These are phyloP conservation scores for Penicillium steckii DNA, from an alignment of 495 filamentous ascomycete genomes.

Conservation along the genomic window DNA sequence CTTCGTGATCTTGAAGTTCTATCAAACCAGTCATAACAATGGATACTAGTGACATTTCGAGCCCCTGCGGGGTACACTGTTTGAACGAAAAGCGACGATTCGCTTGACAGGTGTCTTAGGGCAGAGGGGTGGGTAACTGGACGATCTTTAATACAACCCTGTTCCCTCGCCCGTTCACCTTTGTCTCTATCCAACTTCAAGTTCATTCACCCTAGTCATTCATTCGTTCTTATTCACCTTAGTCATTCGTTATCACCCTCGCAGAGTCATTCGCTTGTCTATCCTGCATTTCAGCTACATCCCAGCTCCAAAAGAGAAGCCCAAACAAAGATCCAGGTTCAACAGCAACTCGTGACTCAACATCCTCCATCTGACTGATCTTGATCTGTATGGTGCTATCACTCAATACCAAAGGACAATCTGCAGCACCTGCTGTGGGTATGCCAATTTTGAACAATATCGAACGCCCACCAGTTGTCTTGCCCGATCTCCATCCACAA, in stretches of 20 bases:
- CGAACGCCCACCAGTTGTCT: neutral
- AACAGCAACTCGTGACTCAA: neutral
- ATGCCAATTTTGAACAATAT: neutral
- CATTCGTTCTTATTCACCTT: neutral
- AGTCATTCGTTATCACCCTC: neutral
- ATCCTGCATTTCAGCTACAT: neutral
- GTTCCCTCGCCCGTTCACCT: neutral
- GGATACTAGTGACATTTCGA: too few species aligned
- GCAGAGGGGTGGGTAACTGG: too few species aligned
- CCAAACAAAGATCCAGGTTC: neutral
- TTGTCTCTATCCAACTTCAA: neutral
- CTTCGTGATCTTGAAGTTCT: too few species aligned
- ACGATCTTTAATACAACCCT: neutral
- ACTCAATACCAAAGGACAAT: neutral
- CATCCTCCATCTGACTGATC: neutral
- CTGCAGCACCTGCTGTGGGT: neutral
- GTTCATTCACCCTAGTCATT: neutral
- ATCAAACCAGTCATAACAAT: too few species aligned
- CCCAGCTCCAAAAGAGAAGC: neutral
- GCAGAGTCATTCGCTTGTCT: neutral
- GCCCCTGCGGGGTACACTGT: too few species aligned
- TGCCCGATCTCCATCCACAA: neutral
- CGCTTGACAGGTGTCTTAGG: too few species aligned
- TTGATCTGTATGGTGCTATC: neutral
- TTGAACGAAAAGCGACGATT: too few species aligned